phyloP scores from a whole-genome alignment of 176 grass and related monocot species.

The Phyllostachys edulis region DNA sequence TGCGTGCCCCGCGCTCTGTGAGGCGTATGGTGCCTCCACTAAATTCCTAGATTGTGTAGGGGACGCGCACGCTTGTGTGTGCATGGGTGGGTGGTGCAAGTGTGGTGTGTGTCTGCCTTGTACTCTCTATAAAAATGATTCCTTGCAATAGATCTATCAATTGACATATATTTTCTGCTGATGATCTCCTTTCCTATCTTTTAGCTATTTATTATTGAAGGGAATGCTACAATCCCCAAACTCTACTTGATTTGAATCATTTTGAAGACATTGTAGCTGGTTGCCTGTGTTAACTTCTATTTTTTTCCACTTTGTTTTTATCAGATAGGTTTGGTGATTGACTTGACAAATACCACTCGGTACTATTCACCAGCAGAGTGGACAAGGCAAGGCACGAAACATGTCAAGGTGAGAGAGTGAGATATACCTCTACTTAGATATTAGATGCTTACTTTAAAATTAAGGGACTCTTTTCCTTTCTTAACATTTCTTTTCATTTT shows the following conservation, averaged over 20 bases:
- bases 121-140: neutral
- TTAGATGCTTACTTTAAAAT: neutral
- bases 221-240: neutral
- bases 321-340: conserved; percentile 79
- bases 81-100: too few relatives aligned
- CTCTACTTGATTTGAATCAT: neutral
- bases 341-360: conserved; percentile 74
- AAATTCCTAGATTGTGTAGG: too few relatives aligned
- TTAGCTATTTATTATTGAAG: conserved; percentile 8
- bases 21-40: too few relatives aligned
- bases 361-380: conserved; percentile 67
- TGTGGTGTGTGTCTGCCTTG: too few relatives aligned
- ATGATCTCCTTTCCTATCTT: neutral
- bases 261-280: neutral
- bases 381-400: conserved; percentile 67
- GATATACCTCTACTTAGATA: neutral
- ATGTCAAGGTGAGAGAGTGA: conserved; percentile 71
- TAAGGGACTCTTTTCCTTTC: neutral
- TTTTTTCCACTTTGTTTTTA: neutral
- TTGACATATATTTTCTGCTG: neutral
- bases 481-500: conserved; percentile 12
- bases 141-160: neutral
- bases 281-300: neutral
- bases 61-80: too few relatives aligned
- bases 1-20: too few relatives aligned